These are phyloP conservation scores for Penicillium sp. DNA, from an alignment of 2,329 filamentous ascomycete species.

Conservation along the genomic window DNA sequence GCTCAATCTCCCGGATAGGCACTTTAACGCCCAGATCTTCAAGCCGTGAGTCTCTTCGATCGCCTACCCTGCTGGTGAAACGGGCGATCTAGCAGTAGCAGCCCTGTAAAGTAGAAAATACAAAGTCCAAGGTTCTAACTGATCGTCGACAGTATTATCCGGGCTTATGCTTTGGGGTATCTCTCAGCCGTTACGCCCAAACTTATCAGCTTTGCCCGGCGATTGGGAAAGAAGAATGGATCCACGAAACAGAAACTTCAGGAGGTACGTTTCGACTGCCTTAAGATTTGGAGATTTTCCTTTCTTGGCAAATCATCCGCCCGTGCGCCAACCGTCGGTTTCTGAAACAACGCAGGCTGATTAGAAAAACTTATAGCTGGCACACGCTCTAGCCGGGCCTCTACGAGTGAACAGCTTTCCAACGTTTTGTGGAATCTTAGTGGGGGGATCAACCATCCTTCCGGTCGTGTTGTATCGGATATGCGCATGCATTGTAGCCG, in stretches of 20 bases:
- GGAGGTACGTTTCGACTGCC: conserved; percentile 33
- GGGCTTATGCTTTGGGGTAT: conserved; percentile 52
- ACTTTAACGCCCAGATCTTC: conserved; percentile 25
- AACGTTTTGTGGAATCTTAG: conserved; percentile 52
- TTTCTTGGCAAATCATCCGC: not conserved
- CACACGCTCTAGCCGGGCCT: conserved; percentile 39
- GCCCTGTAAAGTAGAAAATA: not conserved
- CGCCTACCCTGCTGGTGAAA: conserved; percentile 6
- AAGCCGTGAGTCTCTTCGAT: conserved; percentile 35
- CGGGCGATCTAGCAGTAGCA: not conserved
- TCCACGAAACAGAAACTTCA: conserved; percentile 34
- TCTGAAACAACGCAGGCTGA: conserved; percentile 19
- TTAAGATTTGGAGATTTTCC: not conserved
- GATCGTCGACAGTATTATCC: conserved; percentile 37
- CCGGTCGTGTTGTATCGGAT: conserved; percentile 32
- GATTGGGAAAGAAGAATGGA: conserved; percentile 34
- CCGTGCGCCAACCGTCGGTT: not conserved
- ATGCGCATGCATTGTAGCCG: conserved; percentile 25
- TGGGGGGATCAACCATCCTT: conserved; percentile 54
- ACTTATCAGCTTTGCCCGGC: conserved; percentile 41
- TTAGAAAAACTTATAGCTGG: conserved; percentile 34
- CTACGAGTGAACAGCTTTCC: conserved; percentile 52
- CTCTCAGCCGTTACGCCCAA: conserved; percentile 49
- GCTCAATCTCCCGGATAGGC: conserved; percentile 21
- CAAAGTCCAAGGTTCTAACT: conserved; percentile 3